Evolutionary conservation across 2,329 filamentous ascomycete species (phyloP), one percentile per base, ranked within the genome.

Genomic region (Penicillium hordei): DNA sequence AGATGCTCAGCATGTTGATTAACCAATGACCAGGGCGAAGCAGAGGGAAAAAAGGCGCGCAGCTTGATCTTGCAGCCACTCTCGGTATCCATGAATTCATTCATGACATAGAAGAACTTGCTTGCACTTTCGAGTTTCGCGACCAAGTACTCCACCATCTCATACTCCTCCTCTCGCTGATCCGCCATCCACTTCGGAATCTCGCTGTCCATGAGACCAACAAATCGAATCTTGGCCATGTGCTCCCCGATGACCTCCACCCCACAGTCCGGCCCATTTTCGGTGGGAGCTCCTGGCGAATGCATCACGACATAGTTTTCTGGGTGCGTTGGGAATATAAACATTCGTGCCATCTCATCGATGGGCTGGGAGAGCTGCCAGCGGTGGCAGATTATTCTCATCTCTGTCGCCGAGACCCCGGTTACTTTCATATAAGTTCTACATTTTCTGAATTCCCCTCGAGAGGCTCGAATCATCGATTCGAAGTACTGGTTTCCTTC

Each of bases 161-260:
- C 48, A 48, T 57, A 57, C n/a, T 21, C 23, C 2, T 21, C n/a
- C 5, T 46, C 40, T 23, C 49, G 49, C 27, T 38, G 13, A 4
- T 12, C 9, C n/a, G 15, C 5, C 42, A 57, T 21, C 55, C 55
- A 53, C 21, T 9, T 36, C 5, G 55, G 55, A 7, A 57, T 40
- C 7, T 34, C 19, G 10, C 27, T 8, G 8, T n/a, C 23, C 17
- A 21, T 39, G 19, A 52, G 29, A 52, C 43, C 36, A 5, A 48
- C 33, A 53, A 29, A 52, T 40, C 13, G 49, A 29, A 57, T 4
- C 25, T 53, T 52, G 36, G 55, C 55, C 31, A 57, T 57, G 15
- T 57, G 55, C 2, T 23, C 42, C 21, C 55, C 55, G 12, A 57
- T 57, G 42, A 57, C n/a, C 42, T 57, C 34, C 34, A 57, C 48